These are phyloP conservation scores for Syzygium aromaticum DNA, from an alignment of 345 rosid genomes.

Conservation along the genomic window DNA sequence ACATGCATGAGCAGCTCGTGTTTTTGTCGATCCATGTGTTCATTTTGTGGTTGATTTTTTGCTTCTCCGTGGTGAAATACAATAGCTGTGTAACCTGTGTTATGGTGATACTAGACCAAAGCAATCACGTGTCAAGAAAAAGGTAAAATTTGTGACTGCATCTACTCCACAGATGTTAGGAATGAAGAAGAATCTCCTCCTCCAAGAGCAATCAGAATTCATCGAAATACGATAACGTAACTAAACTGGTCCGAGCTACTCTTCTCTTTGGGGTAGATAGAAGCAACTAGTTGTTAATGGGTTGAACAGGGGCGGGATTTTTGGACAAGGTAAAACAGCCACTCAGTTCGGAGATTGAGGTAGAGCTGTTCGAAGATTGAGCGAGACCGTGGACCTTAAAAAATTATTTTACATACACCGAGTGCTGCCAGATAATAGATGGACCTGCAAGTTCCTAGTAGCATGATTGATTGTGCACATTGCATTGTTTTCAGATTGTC, in stretches of 20 bases:
- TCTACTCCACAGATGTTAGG: background rate
- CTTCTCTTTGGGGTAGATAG: background rate
- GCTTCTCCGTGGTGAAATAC: background rate
- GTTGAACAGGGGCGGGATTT: background rate
- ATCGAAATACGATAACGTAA: background rate
- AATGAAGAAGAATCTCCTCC: background rate
- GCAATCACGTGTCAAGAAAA: background rate
- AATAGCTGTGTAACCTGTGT: background rate
- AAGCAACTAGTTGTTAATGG: background rate
- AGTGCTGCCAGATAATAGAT: background rate
- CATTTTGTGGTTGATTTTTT: background rate
- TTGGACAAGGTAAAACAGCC: background rate
- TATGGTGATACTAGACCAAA: background rate
- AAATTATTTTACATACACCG: background rate
- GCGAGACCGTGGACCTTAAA: background rate
- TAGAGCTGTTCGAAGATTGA: background rate
- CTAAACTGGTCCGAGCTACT: background rate
- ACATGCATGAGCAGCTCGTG: background rate
- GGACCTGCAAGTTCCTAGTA: background rate
- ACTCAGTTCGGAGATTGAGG: background rate
- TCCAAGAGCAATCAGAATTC: background rate
- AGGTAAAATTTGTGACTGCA: background rate
- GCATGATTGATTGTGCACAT: background rate
- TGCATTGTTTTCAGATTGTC: background rate
- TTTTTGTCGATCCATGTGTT: background rate